Evolutionary conservation across 2,329 filamentous ascomycete genomes (phyloP).

Genomic region (Paraphaeosphaeria minitans): DNA sequence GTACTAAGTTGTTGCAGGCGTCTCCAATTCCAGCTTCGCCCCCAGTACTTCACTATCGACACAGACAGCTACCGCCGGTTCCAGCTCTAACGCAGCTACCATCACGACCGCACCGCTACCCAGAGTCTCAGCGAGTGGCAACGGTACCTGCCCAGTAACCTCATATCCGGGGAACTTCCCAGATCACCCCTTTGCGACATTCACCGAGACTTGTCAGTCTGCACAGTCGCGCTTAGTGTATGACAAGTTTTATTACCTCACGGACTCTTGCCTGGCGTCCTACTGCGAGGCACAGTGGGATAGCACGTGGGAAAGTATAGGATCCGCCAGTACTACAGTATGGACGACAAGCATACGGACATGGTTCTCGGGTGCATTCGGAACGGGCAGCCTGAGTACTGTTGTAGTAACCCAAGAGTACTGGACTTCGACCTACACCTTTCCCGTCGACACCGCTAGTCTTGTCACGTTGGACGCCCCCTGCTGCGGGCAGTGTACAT

Average conservation of each 20-base stretch:
- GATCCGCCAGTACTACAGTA: neutral
- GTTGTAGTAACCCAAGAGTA: conserved; percentile 10
- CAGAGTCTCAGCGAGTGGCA: neutral
- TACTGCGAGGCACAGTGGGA: conserved; percentile 8
- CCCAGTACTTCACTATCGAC: neutral
- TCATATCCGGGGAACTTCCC: conserved; percentile 9
- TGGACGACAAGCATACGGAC: conserved; percentile 8
- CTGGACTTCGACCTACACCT: conserved; percentile 11
- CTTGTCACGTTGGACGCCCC: conserved; percentile 8
- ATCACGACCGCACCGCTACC: conserved; percentile 5
- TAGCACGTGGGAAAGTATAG: conserved; percentile 1
- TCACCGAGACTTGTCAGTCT: conserved; percentile 1
- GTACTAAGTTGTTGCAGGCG: neutral
- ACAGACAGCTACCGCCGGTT: neutral
- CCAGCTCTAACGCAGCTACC: neutral
- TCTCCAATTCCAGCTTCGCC: conserved; percentile 10
- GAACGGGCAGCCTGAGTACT: conserved; percentile 9
- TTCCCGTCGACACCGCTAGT: neutral
- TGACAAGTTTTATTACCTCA: conserved; percentile 3
- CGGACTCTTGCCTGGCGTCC: conserved; percentile 6
- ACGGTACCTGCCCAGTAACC: conserved; percentile 10
- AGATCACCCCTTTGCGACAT: neutral
- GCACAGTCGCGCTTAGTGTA: neutral
- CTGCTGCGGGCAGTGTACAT: conserved; percentile 13
- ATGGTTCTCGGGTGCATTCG: conserved; percentile 3